Conservation (phyloP, 2,329 filamentous ascomycete genomes). For the Venturia carpophila region DNA sequence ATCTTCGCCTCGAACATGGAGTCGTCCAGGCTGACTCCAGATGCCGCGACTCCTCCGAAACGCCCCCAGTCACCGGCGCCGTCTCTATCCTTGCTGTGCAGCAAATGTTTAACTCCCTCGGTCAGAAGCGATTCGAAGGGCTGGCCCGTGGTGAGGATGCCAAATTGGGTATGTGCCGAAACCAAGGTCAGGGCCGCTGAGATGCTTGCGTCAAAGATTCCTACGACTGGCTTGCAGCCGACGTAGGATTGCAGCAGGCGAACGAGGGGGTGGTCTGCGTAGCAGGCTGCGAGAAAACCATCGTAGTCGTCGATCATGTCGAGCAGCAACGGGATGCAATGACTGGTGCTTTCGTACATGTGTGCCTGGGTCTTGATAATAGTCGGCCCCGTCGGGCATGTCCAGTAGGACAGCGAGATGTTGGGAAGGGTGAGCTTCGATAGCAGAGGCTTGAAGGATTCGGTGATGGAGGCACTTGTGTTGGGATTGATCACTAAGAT, state of each 20-base stretch:
- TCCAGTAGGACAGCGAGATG: conserved; percentile 10
- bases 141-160: conserved; percentile 12
- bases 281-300: conserved; percentile 79
- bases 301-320: conserved; percentile 48
- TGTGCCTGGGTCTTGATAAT: conserved; percentile 74
- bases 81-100: not conserved
- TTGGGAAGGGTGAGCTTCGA: conserved; percentile 10
- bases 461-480: conserved; percentile 63
- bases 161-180: not conserved
- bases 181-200: conserved; percentile 45
- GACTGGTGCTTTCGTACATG: conserved; percentile 53
- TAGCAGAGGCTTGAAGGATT: conserved; percentile 14
- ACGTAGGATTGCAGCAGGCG: conserved; percentile 45
- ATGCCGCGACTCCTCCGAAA: conserved; percentile 13
- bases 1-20: not conserved
- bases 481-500: conserved; percentile 76
- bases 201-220: conserved; percentile 84
- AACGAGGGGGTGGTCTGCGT: conserved; percentile 75
- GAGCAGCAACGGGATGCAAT: conserved; percentile 51
- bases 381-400: conserved; percentile 37
- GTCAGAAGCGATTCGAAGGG: conserved; percentile 10
- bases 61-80: not conserved
- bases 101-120: conserved; percentile 7
- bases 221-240: conserved; percentile 52
- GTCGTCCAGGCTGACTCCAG: conserved; percentile 10